Evolutionary conservation across 495 filamentous ascomycete genomes (phyloP), one percentile per base, ranked within the genome.

Genomic region (Neurospora discreta): DNA sequence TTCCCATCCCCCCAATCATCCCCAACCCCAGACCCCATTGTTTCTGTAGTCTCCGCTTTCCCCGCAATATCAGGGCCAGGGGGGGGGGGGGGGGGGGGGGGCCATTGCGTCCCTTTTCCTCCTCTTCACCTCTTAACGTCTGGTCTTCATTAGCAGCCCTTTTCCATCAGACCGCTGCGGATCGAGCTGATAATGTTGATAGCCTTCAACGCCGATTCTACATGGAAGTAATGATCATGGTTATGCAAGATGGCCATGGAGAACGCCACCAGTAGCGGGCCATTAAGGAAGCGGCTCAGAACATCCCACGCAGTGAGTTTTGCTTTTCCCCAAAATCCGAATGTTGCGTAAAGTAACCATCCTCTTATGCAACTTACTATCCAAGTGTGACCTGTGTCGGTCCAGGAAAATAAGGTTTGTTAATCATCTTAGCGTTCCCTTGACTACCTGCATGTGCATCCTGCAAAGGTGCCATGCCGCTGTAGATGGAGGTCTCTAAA

Each of bases 281-380:
- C 74, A 60, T 39, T 60, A n/a, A 73, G 77, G 42, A 78, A 78
- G 72, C 73, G 77, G 69, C 72, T 77, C 5, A 71, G 77, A 44
- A 77, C 75, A 1, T 75, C 75, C 16, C 77, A 78, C 69, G 77
- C 77, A 10, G 76, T 77, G 20, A 68, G 76, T 77, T 26, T 68
- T 68, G 38, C n/a, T 42, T 2, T n/a, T 23, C n/a, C 23, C 33
- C 38, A n/a, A 26, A 70, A 58, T 42, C 26, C 30, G 10, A 6
- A 16, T 71, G 18, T 42, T 16, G 36, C 3, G 30, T 23, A 33
- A 3, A 8, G 26, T 10, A 26, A 30, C 40, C 13, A 68, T 71
- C 13, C 38, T 23, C 39, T 44, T 36, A 39, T 18, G 13, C n/a
- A 26, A 30, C 39, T 70, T 33, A 15, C 23, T 13, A 13, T n/a